phyloP scores from a whole-genome alignment of 495 filamentous ascomycete genomes.

The Apiosordaria backusii region DNA sequence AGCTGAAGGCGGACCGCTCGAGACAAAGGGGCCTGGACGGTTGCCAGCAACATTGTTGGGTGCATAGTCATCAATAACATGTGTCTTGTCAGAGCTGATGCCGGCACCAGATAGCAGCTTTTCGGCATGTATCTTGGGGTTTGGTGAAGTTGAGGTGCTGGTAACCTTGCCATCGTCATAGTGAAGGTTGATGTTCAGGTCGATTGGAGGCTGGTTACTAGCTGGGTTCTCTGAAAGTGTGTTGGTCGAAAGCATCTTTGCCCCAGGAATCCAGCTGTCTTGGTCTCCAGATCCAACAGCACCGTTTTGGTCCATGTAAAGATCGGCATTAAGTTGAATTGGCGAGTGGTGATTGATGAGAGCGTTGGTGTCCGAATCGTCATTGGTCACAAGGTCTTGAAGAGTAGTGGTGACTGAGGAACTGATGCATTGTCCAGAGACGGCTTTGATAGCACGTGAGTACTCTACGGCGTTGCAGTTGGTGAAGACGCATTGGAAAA shows the following conservation, averaged over 20 bases:
- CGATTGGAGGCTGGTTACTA: conserved; percentile 13
- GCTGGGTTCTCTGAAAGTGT: background rate
- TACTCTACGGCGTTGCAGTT: conserved; percentile 27
- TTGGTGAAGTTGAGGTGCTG: conserved; percentile 10
- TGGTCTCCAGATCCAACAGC: background rate
- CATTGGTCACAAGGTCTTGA: conserved; percentile 35
- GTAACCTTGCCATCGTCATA: conserved; percentile 8
- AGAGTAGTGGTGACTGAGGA: conserved; percentile 25
- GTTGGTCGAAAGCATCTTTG: conserved; percentile 7
- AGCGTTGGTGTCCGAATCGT: conserved; percentile 27
- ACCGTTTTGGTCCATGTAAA: conserved; percentile 12
- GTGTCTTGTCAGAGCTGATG: conserved; percentile 7
- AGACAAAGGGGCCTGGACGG: conserved; percentile 5
- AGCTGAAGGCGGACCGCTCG: conserved; percentile 4
- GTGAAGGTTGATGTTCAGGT: conserved; percentile 28
- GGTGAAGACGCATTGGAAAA: conserved; percentile 26
- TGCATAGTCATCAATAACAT: conserved; percentile 11
- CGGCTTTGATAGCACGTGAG: conserved; percentile 17
- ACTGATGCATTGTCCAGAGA: conserved; percentile 37
- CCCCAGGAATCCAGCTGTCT: conserved; percentile 1
- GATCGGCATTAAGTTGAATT: conserved; percentile 17
- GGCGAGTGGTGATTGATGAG: conserved; percentile 22
- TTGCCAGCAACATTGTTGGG: conserved; percentile 9
- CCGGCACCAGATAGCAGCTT: conserved; percentile 7
- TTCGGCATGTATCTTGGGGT: conserved; percentile 11